Base-by-base conservation (phyloP, 1,139 yeast species). In the Hyphopichia pseudoburtonii region DNA sequence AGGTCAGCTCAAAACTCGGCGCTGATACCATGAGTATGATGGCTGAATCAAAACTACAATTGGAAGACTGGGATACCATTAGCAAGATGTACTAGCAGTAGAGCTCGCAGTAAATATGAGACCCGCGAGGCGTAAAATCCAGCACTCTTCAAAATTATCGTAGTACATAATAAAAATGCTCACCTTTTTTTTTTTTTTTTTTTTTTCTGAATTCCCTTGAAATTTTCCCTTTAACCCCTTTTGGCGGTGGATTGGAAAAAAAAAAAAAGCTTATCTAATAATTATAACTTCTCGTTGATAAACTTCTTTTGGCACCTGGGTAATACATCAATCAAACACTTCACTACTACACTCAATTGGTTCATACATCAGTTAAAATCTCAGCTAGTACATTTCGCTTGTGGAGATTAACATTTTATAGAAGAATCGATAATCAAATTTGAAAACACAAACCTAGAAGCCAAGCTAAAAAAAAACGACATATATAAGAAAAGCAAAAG, bases 41-140 rank as follows among this genome's bases (percentile, higher is more conserved):
- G 50, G 46, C 46, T 9, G 66, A 65, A 42, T 54, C 66, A 2
- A 62, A 55, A 39, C 47, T 54, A 9, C 64, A 60, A 37, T 43
- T 62, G 23, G 70, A 64, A 17, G 74, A 68, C 27, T 70, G 76
- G 76, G 75, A 68, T 43, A 54, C 69, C 21, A 67, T 70, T 3
- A 67, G 74, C 39, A 60, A 61, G 32, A 57, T 58, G 56, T 51
- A 52, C 36, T 43, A 36, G 37, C 15, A 23, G 25, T 10, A 23
- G 28, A 12, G n/a, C n/a, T n/a, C n/a, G n/a, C n/a, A n/a, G 33
- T 30, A 30, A 30, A 16, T 15, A 2, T 22, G 33, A 9, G 33
- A 22, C 17, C 28, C 11, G 10, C 15, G 10, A 2, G 16, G 28
- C 11, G 28, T 25, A 25, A 25, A n/a, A n/a, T n/a, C n/a, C n/a